phyloP scores from a whole-genome alignment of 2,329 filamentous ascomycete genomes.

The Lecanicillium sp. region DNA sequence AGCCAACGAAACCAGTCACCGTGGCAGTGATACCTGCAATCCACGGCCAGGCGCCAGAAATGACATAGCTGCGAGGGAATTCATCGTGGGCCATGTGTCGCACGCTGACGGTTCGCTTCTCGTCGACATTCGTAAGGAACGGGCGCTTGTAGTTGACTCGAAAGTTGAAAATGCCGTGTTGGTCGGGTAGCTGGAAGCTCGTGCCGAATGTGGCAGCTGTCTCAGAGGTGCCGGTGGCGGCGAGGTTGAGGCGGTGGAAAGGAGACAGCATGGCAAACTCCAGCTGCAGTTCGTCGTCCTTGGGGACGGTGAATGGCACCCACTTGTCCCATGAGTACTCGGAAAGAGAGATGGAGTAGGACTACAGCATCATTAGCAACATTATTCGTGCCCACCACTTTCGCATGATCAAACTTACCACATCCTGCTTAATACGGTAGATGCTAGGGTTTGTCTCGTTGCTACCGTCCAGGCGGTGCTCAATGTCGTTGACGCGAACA shows the following conservation, averaged over 20 bases:
- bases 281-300: conserved; percentile 72
- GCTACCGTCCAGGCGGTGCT: conserved; percentile 58
- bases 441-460: conserved; percentile 71
- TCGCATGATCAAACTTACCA: conserved; percentile 53
- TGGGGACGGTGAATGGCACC: conserved; percentile 62
- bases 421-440: conserved; percentile 94
- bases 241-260: conserved; percentile 79
- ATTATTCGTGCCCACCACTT: neutral
- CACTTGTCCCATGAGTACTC: conserved; percentile 73
- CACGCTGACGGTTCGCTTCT: conserved; percentile 91
- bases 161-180: conserved; percentile 99
- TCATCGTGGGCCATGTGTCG: conserved; percentile 97
- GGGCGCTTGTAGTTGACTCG: conserved; percentile 94
- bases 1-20: conserved; percentile 72
- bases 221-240: conserved; percentile 45
- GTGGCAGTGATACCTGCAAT: conserved; percentile 82
- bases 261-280: conserved; percentile 99
- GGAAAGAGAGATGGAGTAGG: conserved; percentile 81
- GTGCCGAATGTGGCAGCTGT: conserved; percentile 67
- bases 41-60: conserved; percentile 91
- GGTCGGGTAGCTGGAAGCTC: conserved; percentile 79
- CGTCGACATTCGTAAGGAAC: conserved; percentile 80
- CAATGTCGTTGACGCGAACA: conserved; percentile 70
- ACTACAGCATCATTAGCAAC: conserved; percentile 35
- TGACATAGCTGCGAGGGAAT: conserved; percentile 84